Evolutionary conservation across 495 filamentous ascomycete genomes (phyloP).

Genomic region (Aspergillus olivimuriae): DNA sequence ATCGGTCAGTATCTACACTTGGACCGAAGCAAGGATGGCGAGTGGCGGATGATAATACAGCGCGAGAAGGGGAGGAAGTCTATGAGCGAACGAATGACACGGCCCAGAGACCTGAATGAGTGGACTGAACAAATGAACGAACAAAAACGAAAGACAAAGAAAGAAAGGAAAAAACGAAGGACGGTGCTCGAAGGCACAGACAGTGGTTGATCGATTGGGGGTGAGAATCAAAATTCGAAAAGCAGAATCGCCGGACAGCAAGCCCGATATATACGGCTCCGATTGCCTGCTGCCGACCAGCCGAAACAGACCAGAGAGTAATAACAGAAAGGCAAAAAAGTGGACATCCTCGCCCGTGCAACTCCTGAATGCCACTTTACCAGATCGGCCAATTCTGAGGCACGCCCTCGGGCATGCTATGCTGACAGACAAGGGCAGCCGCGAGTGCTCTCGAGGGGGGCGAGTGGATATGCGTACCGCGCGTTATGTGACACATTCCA

Average conservation of each 20-base stretch:
- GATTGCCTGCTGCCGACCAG: too few species aligned
- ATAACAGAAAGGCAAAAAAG: not conserved
- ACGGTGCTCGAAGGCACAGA: not conserved
- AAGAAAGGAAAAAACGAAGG: slow-evolving; percentile 6
- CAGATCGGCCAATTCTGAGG: too few species aligned
- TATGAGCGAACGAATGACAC: slow-evolving; percentile 5
- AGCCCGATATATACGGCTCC: not conserved
- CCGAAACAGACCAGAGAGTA: too few species aligned
- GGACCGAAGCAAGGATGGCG: not conserved
- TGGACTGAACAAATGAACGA: slow-evolving; percentile 12
- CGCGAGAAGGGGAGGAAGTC: not conserved
- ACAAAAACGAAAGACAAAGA: slow-evolving; percentile 3
- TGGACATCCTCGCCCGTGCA: not conserved
- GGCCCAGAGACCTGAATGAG: slow-evolving; percentile 6
- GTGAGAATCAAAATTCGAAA: too few species aligned
- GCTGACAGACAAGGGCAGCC: too few species aligned
- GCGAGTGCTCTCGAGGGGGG: too few species aligned
- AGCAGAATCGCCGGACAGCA: too few species aligned
- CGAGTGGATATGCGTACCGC: too few species aligned
- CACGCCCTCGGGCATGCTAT: too few species aligned
- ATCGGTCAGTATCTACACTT: slow-evolving; percentile 1
- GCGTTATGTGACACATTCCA: not conserved
- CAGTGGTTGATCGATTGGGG: not conserved
- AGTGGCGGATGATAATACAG: slow-evolving; percentile 12
- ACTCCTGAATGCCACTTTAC: not conserved